Conservation (phyloP, 129 eudicot species). For the Lonicera japonica region DNA sequence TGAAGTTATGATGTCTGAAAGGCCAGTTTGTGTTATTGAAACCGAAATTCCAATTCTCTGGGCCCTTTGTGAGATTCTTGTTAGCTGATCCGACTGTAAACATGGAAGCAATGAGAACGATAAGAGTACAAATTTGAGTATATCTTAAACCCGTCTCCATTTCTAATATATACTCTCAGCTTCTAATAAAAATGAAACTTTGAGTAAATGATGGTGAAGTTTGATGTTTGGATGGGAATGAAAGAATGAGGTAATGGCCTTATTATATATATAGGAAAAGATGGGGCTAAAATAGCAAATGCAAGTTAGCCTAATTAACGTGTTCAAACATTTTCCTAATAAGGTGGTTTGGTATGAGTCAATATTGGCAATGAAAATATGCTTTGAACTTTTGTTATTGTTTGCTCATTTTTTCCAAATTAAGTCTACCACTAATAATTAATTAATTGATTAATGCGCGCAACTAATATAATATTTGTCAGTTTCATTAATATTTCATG, state of each 20-base stretch:
- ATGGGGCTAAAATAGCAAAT: background rate
- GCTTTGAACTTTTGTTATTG: no score
- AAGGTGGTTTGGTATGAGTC: no score
- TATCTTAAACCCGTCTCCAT: background rate
- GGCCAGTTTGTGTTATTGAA: constrained; percentile 18
- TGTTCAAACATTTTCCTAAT: no score
- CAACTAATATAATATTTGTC: no score
- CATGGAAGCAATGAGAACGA: background rate
- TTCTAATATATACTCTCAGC: background rate
- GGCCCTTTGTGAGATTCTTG: constrained; percentile 7
- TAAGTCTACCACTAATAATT: no score
- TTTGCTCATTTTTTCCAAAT: no score
- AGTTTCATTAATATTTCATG: no score
- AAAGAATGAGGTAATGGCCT: background rate
- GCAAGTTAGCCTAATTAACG: background rate
- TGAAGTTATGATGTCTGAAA: constrained; percentile 6
- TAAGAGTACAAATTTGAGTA: background rate
- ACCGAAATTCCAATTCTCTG: constrained; percentile 1
- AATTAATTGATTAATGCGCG: no score
- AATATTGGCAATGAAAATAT: no score
- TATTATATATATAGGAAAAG: constrained; percentile 1
- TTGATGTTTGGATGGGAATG: background rate
- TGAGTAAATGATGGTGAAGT: background rate
- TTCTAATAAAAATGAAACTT: background rate
- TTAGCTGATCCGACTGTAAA: constrained; percentile 11